Evolutionary conservation across 441 rosid genomes (phyloP).

Genomic region (Daphne laureola): DNA sequence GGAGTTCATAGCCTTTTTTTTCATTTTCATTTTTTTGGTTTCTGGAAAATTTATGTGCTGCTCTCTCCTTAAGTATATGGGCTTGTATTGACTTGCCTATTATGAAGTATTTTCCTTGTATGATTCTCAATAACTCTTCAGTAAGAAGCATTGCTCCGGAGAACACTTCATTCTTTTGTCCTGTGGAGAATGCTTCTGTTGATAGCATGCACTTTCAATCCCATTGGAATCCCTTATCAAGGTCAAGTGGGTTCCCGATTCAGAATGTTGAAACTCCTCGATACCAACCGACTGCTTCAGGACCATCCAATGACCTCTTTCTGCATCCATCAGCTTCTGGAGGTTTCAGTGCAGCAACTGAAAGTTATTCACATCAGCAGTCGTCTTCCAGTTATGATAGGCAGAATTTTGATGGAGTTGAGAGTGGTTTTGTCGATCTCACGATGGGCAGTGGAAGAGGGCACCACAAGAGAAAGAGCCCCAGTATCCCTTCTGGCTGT

Average conservation of each 20-base stretch:
- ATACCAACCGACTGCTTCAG: slow-evolving; percentile 45
- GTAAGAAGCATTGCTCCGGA: slow-evolving; percentile 47
- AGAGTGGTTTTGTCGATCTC: slow-evolving; percentile 46
- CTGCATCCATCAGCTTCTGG: slow-evolving; percentile 35
- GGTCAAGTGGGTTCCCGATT: slow-evolving; percentile 44
- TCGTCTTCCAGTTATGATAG: slow-evolving; percentile 57
- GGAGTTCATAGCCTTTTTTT: no score
- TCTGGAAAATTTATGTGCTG: no score
- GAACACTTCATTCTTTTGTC: slow-evolving; percentile 43
- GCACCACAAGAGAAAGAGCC: slow-evolving; percentile 73
- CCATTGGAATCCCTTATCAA: slow-evolving; percentile 56
- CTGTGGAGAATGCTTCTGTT: slow-evolving; percentile 40
- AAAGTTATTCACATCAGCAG: slow-evolving; percentile 40
- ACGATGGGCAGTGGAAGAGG: slow-evolving; percentile 47
- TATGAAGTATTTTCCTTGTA: no score
- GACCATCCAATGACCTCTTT: slow-evolving; percentile 47
- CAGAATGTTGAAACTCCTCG: slow-evolving; percentile 43
- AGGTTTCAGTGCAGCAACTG: slow-evolving; percentile 41
- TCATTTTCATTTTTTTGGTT: no score
- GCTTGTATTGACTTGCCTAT: no score
- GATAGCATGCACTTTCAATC: slow-evolving; percentile 54
- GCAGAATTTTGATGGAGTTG: slow-evolving; percentile 44
- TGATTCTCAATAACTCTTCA: slow-evolving; percentile 24
- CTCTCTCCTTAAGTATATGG: no score
- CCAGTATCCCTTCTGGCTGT: slow-evolving; percentile 46